phyloP scores from a whole-genome alignment of 371 early-diverging fungal genomes.

The Rhizomucor miehei region DNA sequence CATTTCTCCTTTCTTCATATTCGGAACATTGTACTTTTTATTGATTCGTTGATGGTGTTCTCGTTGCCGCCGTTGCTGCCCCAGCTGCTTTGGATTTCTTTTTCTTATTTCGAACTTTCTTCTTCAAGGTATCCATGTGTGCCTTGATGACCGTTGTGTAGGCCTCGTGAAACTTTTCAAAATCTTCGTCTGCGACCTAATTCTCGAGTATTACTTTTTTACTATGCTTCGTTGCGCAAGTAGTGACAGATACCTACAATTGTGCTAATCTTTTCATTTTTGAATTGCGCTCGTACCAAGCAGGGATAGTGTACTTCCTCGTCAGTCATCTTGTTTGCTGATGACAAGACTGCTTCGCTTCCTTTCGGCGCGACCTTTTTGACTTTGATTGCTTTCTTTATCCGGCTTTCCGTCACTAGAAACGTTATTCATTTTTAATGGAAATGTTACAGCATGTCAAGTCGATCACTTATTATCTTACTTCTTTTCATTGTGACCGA shows the following conservation, averaged over 20 bases:
- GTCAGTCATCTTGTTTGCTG: constrained; percentile 3
- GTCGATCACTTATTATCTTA: constrained; percentile 13
- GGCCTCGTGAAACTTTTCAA: constrained; percentile 37
- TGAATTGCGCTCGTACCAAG: constrained; percentile 37
- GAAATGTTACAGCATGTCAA: not conserved
- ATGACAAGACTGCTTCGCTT: constrained; percentile 20
- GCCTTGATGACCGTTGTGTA: constrained; percentile 45
- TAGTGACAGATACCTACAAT: constrained; percentile 21
- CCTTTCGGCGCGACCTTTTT: constrained; percentile 38
- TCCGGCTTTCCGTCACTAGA: constrained; percentile 34
- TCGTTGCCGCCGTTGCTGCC: too few relatives aligned
- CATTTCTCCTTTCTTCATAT: not conserved
- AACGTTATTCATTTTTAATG: not conserved
- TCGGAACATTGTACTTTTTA: too few relatives aligned
- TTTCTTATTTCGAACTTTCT: constrained; percentile 44
- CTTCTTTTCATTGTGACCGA: constrained; percentile 50
- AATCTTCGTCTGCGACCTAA: constrained; percentile 39
- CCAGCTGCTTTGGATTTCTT: constrained; percentile 24
- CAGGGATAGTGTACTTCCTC: constrained; percentile 34
- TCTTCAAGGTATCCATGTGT: constrained; percentile 50
- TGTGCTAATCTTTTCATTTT: constrained; percentile 41
- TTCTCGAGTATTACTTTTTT: not conserved
- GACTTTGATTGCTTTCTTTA: constrained; percentile 21
- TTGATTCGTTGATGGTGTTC: too few relatives aligned
- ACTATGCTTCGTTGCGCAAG: not conserved